phyloP scores from a whole-genome alignment of 768 basidiomycete genomes.

The Cyathus striatus region DNA sequence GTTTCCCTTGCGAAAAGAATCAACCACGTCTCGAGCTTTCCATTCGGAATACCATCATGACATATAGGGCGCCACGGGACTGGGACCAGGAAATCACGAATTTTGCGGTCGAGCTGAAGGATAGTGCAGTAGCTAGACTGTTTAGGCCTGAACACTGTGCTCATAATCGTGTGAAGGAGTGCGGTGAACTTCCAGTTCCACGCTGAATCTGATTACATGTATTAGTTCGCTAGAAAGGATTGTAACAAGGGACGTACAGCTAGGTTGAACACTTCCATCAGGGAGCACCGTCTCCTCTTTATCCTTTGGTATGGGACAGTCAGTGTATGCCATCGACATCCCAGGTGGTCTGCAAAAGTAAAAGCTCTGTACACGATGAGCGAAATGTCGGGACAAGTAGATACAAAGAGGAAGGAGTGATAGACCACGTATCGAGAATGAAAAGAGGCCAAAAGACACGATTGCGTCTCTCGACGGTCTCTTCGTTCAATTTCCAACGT shows the following conservation, averaged over 20 bases:
- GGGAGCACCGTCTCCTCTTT: constrained; percentile 24
- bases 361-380: constrained; percentile 65
- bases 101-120: constrained; percentile 52
- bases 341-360: constrained; percentile 55
- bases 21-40: constrained; percentile 20
- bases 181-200: constrained; percentile 55
- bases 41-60: too few relatives aligned
- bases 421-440: constrained; percentile 55
- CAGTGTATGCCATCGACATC: constrained; percentile 47
- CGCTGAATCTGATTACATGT: constrained; percentile 34
- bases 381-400: not conserved
- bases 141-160: constrained; percentile 46
- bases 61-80: constrained; percentile 33
- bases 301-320: constrained; percentile 50
- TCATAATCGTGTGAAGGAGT: constrained; percentile 46
- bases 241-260: too few relatives aligned
- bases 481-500: constrained; percentile 52
- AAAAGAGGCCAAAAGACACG: constrained; percentile 71
- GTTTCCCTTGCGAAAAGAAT: constrained; percentile 44
- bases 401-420: constrained; percentile 18
- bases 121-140: constrained; percentile 46
- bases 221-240: constrained; percentile 1
- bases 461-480: constrained; percentile 40
- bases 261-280: constrained; percentile 29
- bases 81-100: constrained; percentile 58